These are phyloP conservation scores for Talaromyces thailandensis DNA, from an alignment of 495 filamentous ascomycete species.

Conservation along the genomic window DNA sequence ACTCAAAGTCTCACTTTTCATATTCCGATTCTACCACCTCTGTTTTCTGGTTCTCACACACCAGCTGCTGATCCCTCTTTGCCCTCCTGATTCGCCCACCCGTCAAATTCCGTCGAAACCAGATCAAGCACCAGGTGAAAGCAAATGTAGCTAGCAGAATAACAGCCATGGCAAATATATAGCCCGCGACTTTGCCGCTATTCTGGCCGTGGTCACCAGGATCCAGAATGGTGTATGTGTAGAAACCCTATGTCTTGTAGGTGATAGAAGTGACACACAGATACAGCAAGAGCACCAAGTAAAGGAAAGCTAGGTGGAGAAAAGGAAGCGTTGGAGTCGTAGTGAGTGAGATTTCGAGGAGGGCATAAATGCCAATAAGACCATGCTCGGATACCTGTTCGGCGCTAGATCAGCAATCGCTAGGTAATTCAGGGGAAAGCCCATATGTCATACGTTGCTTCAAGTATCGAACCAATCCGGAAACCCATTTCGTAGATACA, in stretches of 20 bases:
- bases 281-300: no score
- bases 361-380: conserved; percentile 60
- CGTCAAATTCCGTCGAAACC: conserved; percentile 36
- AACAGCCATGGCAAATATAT: conserved; percentile 50
- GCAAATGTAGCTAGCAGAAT: conserved; percentile 56
- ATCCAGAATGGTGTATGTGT: conserved; percentile 67
- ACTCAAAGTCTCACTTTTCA: no score
- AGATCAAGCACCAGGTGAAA: conserved; percentile 40
- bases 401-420: no score
- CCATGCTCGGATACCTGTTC: conserved; percentile 57
- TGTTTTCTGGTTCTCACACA: no score
- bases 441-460: no score
- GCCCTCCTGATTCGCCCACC: conserved; percentile 19
- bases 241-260: conserved; percentile 60
- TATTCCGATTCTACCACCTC: no score
- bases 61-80: conserved; percentile 8
- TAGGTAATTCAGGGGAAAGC: no score
- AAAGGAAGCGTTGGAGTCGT: conserved; percentile 41
- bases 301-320: no score
- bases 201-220: conserved; percentile 34
- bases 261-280: no score
- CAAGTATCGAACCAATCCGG: no score
- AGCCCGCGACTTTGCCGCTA: conserved; percentile 30
- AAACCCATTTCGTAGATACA: no score
- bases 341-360: conserved; percentile 62